A percentile compares a stretch with the other conserved stretches of the same genome.
phyloP scores from a whole-genome alignment of 371 early-diverging fungal genomes.

The Amoeboaphelidium protococcarum region DNA sequence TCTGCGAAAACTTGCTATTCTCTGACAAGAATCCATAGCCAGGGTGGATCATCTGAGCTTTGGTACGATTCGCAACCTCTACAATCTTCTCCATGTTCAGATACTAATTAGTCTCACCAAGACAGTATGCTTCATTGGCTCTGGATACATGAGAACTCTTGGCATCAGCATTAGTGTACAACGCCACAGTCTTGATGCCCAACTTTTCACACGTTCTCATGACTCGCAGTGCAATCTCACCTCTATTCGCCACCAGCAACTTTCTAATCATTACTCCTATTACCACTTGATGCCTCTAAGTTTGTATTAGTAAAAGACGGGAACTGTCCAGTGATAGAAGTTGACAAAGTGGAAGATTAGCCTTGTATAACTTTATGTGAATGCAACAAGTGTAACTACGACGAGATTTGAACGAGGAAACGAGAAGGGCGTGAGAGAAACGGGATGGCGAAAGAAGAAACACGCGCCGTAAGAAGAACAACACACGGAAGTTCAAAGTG shows the following conservation, averaged over 20 bases:
- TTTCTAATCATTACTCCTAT: too few relatives aligned
- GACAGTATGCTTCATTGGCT: neutral
- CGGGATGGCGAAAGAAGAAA: too few relatives aligned
- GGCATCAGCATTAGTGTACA: conserved; percentile 1
- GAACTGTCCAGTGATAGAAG: too few relatives aligned
- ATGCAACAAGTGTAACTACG: too few relatives aligned
- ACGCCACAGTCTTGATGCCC: neutral
- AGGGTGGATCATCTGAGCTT: neutral
- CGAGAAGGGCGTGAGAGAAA: too few relatives aligned
- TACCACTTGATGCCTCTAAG: too few relatives aligned
- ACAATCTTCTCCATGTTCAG: neutral
- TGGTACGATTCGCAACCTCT: neutral
- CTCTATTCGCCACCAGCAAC: neutral
- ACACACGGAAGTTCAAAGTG: too few relatives aligned
- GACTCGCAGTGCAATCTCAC: conserved; percentile 1
- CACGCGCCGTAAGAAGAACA: too few relatives aligned
- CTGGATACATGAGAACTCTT: neutral
- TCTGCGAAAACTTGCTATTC: neutral
- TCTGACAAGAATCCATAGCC: conserved; percentile 1
- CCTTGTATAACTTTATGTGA: too few relatives aligned
- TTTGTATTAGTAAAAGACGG: too few relatives aligned
- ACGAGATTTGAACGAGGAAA: too few relatives aligned
- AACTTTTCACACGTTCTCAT: neutral
- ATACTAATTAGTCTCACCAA: neutral
- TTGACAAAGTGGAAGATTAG: too few relatives aligned